Evolutionary conservation across 805 yeast genomes (phyloP).

Genomic region (Myxozyma nipponensis): DNA sequence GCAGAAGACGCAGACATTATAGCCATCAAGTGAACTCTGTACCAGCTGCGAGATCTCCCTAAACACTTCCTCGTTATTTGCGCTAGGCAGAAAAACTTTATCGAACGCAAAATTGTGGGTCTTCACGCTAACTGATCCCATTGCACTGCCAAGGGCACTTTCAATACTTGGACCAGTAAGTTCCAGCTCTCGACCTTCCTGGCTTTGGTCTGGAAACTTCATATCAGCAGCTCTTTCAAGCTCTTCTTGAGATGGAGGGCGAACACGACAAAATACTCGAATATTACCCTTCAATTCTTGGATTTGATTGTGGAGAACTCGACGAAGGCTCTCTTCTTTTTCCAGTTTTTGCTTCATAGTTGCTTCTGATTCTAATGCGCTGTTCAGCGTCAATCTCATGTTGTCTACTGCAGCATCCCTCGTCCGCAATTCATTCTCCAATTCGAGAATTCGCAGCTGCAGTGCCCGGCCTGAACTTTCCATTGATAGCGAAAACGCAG

Average conservation of each 20-base stretch:
- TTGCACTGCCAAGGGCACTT: slow-evolving; percentile 21
- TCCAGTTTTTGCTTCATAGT: slow-evolving; percentile 41
- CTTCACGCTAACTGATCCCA: slow-evolving; percentile 29
- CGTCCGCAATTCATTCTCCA: slow-evolving; percentile 22
- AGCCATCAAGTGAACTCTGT: slow-evolving; percentile 83
- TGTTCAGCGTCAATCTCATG: slow-evolving; percentile 24
- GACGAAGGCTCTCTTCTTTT: slow-evolving; percentile 53
- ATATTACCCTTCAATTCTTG: slow-evolving; percentile 91
- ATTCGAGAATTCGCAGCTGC: slow-evolving; percentile 24
- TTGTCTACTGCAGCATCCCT: slow-evolving; percentile 27
- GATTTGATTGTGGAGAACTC: slow-evolving; percentile 64
- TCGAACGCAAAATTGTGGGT: slow-evolving; percentile 62
- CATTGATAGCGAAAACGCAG: slow-evolving; percentile 27
- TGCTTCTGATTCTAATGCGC: slow-evolving; percentile 36
- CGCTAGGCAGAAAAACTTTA: slow-evolving; percentile 57
- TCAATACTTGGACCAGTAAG: slow-evolving; percentile 30
- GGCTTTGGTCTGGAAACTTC: slow-evolving; percentile 34
- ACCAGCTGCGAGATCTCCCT: slow-evolving; percentile 81
- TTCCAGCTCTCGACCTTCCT: slow-evolving; percentile 30
- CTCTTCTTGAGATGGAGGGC: slow-evolving; percentile 48
- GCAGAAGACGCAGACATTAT: slow-evolving; percentile 88
- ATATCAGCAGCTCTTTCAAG: slow-evolving; percentile 34
- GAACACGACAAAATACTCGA: slow-evolving; percentile 80
- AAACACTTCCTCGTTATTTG: slow-evolving; percentile 62
- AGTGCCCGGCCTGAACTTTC: slow-evolving; percentile 26